Evolutionary conservation across 129 eudicot genomes (phyloP), one percentile per base, ranked within the genome.

Genomic region (Heracleum sosnowskyi): DNA sequence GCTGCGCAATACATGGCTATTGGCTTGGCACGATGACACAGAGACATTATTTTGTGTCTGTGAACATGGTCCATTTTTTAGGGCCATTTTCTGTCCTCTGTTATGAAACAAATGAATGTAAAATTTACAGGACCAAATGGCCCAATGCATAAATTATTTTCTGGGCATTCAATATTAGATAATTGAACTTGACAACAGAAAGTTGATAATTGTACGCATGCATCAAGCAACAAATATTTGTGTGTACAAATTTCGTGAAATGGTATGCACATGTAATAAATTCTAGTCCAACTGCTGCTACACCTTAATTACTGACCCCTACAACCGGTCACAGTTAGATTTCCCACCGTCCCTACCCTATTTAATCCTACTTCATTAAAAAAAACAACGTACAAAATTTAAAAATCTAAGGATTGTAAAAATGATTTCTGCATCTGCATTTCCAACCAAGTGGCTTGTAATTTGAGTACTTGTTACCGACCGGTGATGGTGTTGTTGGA

Each of bases 371-470:
- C 4, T 1, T 4, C 10, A 11, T 4, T 0, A 0, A 11, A 28
- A 26, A 11, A 12, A 4, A 13, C 4, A 60, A 60, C 29, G n/a
- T 18, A 3, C 1, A 10, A 9, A 41, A 41, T 9, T 10, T 41
- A 41, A 41, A 10, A 33, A 51, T 29, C 75, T 82, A 93, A 75
- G 98, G 98, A 80, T 93, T 91, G 85, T 84, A 93, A 68, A 89
- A 86, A 79, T 83, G 85, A 63, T 85, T 92, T 42, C 51, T 79
- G 77, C 98, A 93, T 83, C 89, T 87, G 88, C 98, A 93, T 76
- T 93, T 91, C 98, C 98, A 93, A 34, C 90, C 96, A 62, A 93
- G 92, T 72, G 98, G 98, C 89, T 93, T 91, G 88, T 91, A 93
- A 86, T 93, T 93, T 17, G 98, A 81, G 86, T 93, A 87, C 77